These are phyloP conservation scores for Boehmeria nivea DNA, from an alignment of 306 rosid species.

Conservation along the genomic window DNA sequence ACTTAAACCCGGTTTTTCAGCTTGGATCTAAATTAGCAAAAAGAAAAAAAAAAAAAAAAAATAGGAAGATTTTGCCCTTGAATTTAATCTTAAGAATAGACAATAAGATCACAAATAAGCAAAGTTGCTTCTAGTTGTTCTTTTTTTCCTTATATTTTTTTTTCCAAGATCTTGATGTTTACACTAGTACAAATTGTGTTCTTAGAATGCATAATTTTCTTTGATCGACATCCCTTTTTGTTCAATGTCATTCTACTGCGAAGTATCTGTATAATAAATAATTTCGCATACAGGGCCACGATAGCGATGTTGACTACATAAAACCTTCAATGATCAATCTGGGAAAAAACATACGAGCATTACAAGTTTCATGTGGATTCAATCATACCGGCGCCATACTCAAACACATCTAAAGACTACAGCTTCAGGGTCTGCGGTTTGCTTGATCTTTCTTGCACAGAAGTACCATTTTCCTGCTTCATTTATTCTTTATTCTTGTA, in stretches of 20 bases:
- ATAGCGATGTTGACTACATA: slow-evolving; percentile 77
- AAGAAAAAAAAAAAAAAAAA: too few relatives aligned
- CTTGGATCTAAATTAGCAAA: too few relatives aligned
- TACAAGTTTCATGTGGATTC: slow-evolving; percentile 92
- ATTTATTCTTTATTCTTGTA: neutral
- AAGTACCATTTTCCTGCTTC: neutral
- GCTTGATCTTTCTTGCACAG: neutral
- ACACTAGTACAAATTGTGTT: too few relatives aligned
- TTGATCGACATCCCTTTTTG: too few relatives aligned
- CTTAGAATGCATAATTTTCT: too few relatives aligned
- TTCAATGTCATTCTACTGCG: neutral
- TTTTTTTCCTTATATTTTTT: neutral
- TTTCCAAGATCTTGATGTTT: too few relatives aligned
- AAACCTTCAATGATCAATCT: slow-evolving; percentile 55
- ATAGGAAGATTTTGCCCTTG: too few relatives aligned
- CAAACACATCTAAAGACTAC: slow-evolving; percentile 36
- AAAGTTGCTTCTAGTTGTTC: too few relatives aligned
- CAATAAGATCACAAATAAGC: too few relatives aligned
- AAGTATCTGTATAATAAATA: slow-evolving; percentile 3
- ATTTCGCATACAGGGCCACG: slow-evolving; percentile 61
- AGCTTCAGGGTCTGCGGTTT: slow-evolving; percentile 12
- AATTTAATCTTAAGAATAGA: too few relatives aligned
- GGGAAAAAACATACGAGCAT: slow-evolving; percentile 52
- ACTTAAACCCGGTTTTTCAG: too few relatives aligned
- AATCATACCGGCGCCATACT: slow-evolving; percentile 91